A percentile compares a stretch with the other conserved stretches of the same genome.
These are phyloP conservation scores for Gastrodia elata DNA, from an alignment of 106 monocot species.

Conservation along the genomic window DNA sequence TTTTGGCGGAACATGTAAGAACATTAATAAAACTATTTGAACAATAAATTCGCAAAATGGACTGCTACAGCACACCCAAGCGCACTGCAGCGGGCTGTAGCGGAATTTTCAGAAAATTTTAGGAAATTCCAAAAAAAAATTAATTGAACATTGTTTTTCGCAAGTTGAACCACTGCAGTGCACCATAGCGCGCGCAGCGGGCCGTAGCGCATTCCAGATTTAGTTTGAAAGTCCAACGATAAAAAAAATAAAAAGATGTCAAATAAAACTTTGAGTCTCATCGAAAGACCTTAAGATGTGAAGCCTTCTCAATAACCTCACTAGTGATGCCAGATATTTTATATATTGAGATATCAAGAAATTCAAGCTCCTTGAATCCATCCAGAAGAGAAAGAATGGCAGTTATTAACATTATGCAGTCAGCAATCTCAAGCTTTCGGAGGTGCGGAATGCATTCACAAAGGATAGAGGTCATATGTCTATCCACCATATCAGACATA, in stretches of 20 bases:
- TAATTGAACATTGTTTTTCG: too few species aligned
- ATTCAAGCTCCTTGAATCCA: constrained; percentile 41
- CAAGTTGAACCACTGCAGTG: too few species aligned
- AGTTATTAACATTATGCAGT: constrained; percentile 16
- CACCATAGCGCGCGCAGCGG: too few species aligned
- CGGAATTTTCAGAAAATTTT: too few species aligned
- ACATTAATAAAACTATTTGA: too few species aligned
- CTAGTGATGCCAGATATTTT: constrained; percentile 26
- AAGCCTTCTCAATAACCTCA: constrained; percentile 46
- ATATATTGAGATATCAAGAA: constrained; percentile 58
- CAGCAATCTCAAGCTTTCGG: constrained; percentile 35
- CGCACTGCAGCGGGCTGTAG: too few species aligned
- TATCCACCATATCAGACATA: constrained; percentile 25
- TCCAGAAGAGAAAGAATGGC: constrained; percentile 41
- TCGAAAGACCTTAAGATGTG: constrained; percentile 43
- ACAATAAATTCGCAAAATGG: too few species aligned
- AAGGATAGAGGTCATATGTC: constrained; percentile 27
- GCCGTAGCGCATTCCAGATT: too few species aligned
- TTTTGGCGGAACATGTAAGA: too few species aligned
- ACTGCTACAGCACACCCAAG: too few species aligned
- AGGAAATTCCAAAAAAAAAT: too few species aligned
- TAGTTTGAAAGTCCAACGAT: too few species aligned
- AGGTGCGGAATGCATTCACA: constrained; percentile 34
- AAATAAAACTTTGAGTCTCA: constrained; percentile 42
- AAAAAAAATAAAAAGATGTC: constrained; percentile 34